These are phyloP conservation scores for Daedaleopsis nitida DNA, from an alignment of 768 basidiomycete genomes.

Conservation along the genomic window DNA sequence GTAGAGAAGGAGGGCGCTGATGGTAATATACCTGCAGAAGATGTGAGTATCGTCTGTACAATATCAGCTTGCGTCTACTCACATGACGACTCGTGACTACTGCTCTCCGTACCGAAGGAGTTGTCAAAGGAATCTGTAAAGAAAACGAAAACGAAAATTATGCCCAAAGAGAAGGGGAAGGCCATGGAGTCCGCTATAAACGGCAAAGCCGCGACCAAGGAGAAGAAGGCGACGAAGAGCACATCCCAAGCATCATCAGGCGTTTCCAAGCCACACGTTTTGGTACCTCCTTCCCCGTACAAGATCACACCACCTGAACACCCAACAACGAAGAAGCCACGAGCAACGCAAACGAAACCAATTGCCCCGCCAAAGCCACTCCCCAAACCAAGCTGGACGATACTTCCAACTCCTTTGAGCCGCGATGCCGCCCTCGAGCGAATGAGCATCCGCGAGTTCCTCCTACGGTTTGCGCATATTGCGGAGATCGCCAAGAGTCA, in stretches of 20 bases:
- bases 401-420: conserved; percentile 41
- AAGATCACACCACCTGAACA: not conserved
- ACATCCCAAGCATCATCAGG: conserved; percentile 1
- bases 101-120: not conserved
- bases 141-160: not conserved
- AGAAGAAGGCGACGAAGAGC: conserved; percentile 20
- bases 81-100: conserved; percentile 32
- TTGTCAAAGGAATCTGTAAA: not conserved
- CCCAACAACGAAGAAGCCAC: conserved; percentile 7
- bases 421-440: conserved; percentile 56
- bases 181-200: conserved; percentile 8
- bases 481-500: conserved; percentile 53
- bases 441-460: conserved; percentile 75
- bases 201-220: not conserved
- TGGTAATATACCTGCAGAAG: not conserved
- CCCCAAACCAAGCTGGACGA: conserved; percentile 57
- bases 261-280: conserved; percentile 4
- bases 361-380: conserved; percentile 32
- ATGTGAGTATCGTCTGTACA: not conserved
- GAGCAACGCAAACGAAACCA: conserved; percentile 20
- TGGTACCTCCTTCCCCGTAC: conserved; percentile 6
- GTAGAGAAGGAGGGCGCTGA: conserved; percentile 6
- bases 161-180: not conserved
- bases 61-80: not conserved
- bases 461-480: conserved; percentile 59